phyloP scores from a whole-genome alignment of 1,284 basidiomycete species.

The Termitomyces sp. region DNA sequence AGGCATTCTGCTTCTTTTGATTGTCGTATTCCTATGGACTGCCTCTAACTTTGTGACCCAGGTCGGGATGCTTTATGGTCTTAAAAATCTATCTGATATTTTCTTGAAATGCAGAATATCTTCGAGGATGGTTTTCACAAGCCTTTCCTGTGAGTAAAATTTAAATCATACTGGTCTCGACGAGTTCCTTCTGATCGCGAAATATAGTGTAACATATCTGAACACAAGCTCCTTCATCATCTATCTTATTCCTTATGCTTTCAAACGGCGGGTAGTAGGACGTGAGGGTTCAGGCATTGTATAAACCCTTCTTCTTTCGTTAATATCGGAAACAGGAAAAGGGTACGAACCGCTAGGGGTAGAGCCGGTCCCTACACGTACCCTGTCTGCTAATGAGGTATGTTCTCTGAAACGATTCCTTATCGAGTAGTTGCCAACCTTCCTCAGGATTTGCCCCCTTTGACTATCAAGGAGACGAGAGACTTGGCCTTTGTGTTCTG shows the following conservation, averaged over 20 bases:
- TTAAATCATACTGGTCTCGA: too few species aligned
- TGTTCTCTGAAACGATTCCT: background rate
- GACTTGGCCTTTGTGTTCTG: conserved; percentile 75
- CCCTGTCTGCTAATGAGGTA: conserved; percentile 10
- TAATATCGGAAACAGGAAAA: conserved; percentile 16
- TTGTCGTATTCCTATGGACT: conserved; percentile 86
- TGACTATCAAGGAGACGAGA: conserved; percentile 72
- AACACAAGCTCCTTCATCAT: conserved; percentile 86
- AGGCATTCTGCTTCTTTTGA: conserved; percentile 68
- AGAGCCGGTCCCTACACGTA: conserved; percentile 1
- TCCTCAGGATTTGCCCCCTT: conserved; percentile 30
- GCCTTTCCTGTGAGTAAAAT: conserved; percentile 68
- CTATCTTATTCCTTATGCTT: conserved; percentile 75
- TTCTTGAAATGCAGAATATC: conserved; percentile 43
- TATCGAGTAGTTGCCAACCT: background rate
- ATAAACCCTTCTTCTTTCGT: background rate
- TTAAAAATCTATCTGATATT: conserved; percentile 2
- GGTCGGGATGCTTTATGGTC: conserved; percentile 33
- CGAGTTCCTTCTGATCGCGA: conserved; percentile 11
- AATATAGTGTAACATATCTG: conserved; percentile 73
- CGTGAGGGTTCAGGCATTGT: conserved; percentile 12
- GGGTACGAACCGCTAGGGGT: conserved; percentile 31
- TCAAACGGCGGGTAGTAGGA: conserved; percentile 32
- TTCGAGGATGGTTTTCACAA: conserved; percentile 74
- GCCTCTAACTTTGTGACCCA: conserved; percentile 75